A percentile compares a stretch with the other conserved stretches of the same genome.
phyloP scores from a whole-genome alignment of 768 basidiomycete species.

The Sarcodon aspratus region DNA sequence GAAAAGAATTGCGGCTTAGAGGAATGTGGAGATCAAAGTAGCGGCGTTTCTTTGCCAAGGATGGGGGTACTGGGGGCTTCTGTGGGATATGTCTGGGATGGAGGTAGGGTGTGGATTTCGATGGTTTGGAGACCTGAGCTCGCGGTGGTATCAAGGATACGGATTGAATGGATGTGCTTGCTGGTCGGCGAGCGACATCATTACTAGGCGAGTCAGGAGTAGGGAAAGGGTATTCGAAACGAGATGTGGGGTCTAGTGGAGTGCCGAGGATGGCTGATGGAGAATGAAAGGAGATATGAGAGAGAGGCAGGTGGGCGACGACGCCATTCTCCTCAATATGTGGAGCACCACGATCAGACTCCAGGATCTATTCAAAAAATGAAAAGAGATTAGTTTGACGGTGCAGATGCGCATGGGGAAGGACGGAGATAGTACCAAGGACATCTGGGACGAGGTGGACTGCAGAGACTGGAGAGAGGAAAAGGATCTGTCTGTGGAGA shows the following conservation, averaged over 20 bases:
- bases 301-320: constrained; percentile 12
- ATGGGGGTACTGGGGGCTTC: background rate
- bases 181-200: background rate
- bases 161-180: background rate
- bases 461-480: no score
- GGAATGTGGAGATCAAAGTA: background rate
- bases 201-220: background rate
- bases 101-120: background rate
- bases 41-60: background rate
- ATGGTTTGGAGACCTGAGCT: no score
- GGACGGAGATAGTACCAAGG: background rate
- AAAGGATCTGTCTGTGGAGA: no score
- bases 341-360: background rate
- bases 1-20: no score
- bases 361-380: background rate
- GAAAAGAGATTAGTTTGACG: background rate
- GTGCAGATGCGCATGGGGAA: background rate
- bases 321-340: background rate
- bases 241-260: constrained; percentile 19
- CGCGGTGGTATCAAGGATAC: background rate
- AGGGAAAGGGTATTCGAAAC: constrained; percentile 22
- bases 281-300: constrained; percentile 15
- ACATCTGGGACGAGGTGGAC: background rate
- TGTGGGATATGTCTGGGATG: background rate
- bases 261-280: constrained; percentile 18